A percentile compares a stretch with the other conserved stretches of the same genome.
These are phyloP conservation scores for Alternaria solani DNA, from an alignment of 2,329 filamentous ascomycete genomes.

Conservation along the genomic window DNA sequence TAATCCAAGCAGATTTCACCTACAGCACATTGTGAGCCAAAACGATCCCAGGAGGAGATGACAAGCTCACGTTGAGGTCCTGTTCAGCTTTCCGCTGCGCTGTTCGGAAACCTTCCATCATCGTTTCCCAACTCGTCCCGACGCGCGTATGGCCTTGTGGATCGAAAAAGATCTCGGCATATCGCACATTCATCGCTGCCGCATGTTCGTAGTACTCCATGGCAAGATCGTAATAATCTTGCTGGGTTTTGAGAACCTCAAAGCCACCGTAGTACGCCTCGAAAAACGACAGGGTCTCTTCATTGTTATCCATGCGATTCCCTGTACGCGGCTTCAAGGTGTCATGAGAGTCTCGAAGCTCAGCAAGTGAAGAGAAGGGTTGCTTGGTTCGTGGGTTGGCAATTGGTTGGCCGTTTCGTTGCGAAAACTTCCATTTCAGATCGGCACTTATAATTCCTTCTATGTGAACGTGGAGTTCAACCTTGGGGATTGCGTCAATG, in stretches of 20 bases:
- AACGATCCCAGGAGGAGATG: fast-evolving
- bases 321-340: conserved; percentile 12
- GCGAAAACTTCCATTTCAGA: conserved; percentile 54
- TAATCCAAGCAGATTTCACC: conserved; percentile 46
- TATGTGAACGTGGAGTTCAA: conserved; percentile 59
- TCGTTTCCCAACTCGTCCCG: conserved; percentile 43
- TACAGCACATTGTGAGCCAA: background rate
- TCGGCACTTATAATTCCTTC: conserved; percentile 56
- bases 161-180: conserved; percentile 56
- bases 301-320: conserved; percentile 21
- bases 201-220: conserved; percentile 51
- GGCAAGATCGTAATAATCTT: conserved; percentile 53
- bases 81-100: conserved; percentile 41
- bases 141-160: conserved; percentile 54
- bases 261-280: conserved; percentile 35
- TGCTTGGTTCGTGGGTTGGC: background rate
- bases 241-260: conserved; percentile 44
- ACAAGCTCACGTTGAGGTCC: conserved; percentile 3
- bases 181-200: conserved; percentile 51
- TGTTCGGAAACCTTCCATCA: conserved; percentile 35
- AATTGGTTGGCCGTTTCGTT: conserved; percentile 45
- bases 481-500: conserved; percentile 45
- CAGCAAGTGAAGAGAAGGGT: background rate
- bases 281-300: conserved; percentile 28
- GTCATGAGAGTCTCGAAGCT: conserved; percentile 42